phyloP scores from a whole-genome alignment of 495 filamentous ascomycete genomes.

The Chaetomidium leptoderma region DNA sequence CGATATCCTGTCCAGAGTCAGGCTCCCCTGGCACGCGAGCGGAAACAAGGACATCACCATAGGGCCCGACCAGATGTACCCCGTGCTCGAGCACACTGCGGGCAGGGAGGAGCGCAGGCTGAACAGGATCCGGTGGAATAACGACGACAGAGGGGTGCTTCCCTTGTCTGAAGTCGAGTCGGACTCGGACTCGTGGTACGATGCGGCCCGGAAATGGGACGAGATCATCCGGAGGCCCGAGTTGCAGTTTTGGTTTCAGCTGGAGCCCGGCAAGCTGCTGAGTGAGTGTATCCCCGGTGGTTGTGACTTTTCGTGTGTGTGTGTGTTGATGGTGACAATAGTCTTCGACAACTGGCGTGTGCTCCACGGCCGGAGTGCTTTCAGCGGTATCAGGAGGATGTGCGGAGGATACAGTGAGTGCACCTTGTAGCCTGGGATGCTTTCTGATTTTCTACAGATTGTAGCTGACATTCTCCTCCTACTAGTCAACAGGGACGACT shows the following conservation, averaged over 20 bases:
- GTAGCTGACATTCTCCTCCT: conserved; percentile 21
- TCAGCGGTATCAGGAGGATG: conserved; percentile 78
- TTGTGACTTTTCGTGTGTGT: neutral
- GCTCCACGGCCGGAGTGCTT: conserved; percentile 75
- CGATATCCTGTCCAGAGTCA: conserved; percentile 44
- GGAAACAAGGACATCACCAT: conserved; percentile 81
- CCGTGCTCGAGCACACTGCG: conserved; percentile 59
- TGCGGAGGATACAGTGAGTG: conserved; percentile 83
- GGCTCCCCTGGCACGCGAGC: conserved; percentile 70
- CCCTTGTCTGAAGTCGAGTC: conserved; percentile 37
- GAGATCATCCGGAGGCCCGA: conserved; percentile 51
- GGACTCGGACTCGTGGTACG: conserved; percentile 61
- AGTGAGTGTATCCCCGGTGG: conserved; percentile 48
- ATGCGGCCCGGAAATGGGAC: conserved; percentile 64
- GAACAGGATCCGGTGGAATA: conserved; percentile 82
- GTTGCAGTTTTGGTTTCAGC: conserved; percentile 67
- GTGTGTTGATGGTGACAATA: conserved; percentile 24
- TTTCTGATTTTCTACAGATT: neutral
- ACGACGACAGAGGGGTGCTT: conserved; percentile 72
- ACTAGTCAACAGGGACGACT: conserved; percentile 82
- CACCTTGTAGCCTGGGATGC: neutral
- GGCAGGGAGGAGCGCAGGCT: conserved; percentile 36
- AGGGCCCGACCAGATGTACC: conserved; percentile 58
- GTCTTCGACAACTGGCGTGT: conserved; percentile 97
- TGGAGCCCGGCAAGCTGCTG: conserved; percentile 71